Evolutionary conservation across 495 filamentous ascomycete genomes (phyloP).

Genomic region (Penicillium subrubescens): DNA sequence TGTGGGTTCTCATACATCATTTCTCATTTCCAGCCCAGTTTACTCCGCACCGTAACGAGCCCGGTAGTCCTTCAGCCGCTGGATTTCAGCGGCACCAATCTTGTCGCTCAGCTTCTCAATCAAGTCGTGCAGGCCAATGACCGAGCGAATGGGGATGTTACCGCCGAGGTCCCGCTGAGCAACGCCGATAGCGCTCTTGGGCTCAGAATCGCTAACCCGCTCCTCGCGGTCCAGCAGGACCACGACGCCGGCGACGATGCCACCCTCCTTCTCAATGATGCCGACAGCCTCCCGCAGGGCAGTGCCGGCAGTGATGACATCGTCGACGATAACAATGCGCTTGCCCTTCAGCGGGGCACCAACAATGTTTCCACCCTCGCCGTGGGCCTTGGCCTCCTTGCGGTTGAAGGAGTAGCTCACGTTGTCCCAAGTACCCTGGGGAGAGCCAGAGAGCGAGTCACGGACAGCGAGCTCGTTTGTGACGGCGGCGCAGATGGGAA

Average conservation of each 20-base stretch:
- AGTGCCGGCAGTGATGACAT: conserved; percentile 93
- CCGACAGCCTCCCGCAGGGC: conserved; percentile 88
- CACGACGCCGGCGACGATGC: conserved; percentile 78
- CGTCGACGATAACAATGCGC: conserved; percentile 86
- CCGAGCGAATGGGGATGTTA: conserved; percentile 49
- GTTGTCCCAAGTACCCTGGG: conserved; percentile 42
- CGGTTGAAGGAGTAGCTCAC: conserved; percentile 87
- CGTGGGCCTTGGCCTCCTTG: conserved; percentile 93
- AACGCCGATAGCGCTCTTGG: conserved; percentile 75
- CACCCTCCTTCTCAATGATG: conserved; percentile 80
- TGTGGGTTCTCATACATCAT: conserved; percentile 21
- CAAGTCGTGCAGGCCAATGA: conserved; percentile 71
- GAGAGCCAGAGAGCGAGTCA: conserved; percentile 44
- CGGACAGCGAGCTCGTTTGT: conserved; percentile 68
- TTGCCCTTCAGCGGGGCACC: conserved; percentile 82
- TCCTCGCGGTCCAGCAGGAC: conserved; percentile 89
- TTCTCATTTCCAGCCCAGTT: conserved; percentile 18
- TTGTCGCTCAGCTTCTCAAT: conserved; percentile 60
- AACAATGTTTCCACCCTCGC: conserved; percentile 90
- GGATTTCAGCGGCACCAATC: conserved; percentile 62
- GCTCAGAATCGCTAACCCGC: conserved; percentile 60
- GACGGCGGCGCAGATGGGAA: conserved; percentile 77
- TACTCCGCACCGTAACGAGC: conserved; percentile 61
- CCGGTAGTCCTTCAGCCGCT: conserved; percentile 76
- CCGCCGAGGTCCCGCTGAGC: conserved; percentile 65